phyloP scores from a whole-genome alignment of 202 grass and related monocot genomes.

The Dendrocalamus latiflorus region DNA sequence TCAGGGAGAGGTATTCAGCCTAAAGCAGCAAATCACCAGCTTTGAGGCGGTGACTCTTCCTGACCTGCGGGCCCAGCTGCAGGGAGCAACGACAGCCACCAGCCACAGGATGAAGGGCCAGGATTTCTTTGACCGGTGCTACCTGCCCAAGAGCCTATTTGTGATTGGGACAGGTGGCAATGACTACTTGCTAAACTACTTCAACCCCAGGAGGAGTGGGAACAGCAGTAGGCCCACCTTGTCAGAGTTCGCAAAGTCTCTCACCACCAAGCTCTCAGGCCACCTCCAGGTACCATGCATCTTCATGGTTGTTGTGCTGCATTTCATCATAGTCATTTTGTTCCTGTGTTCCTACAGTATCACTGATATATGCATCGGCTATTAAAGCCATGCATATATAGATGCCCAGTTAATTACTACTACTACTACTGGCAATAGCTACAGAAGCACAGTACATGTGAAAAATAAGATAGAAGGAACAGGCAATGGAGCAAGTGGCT shows the following conservation, averaged over 20 bases:
- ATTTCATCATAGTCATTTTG: neutral
- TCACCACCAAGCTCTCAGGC: conserved; percentile 29
- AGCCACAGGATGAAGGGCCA: neutral
- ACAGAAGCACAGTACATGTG: neutral
- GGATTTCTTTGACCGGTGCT: conserved; percentile 14
- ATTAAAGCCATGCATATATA: neutral
- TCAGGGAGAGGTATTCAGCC: conserved; percentile 48
- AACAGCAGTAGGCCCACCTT: neutral
- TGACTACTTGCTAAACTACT: conserved; percentile 66
- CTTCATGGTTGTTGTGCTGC: neutral
- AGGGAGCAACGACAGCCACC: neutral
- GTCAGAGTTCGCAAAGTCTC: conserved; percentile 38
- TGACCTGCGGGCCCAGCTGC: conserved; percentile 35
- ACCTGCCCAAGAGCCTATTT: conserved; percentile 51
- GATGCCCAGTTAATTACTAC: neutral
- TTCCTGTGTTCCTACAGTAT: neutral
- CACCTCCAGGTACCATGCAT: conserved; percentile 47
- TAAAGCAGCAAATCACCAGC: conserved; percentile 50
- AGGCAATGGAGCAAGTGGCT: neutral
- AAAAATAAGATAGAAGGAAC: neutral
- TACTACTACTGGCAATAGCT: neutral
- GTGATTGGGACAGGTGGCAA: conserved; percentile 56
- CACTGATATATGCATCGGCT: neutral
- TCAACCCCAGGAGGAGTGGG: neutral
- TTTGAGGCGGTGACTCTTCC: conserved; percentile 49